Base-by-base conservation (phyloP, 164 flowering plant species). In the Liriodendron chinense region DNA sequence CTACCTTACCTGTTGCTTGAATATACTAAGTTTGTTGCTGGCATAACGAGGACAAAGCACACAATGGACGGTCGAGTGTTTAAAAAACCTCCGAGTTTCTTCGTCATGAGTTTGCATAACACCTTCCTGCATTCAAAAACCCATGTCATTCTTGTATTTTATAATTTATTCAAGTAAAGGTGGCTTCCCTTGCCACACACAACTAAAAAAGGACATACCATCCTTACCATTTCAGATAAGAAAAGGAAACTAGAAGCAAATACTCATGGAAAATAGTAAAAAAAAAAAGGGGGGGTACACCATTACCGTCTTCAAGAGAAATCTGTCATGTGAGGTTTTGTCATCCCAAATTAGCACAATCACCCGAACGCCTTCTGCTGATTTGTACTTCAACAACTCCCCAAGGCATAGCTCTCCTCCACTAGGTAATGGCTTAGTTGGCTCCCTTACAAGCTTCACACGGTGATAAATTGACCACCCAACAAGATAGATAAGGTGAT, bases 51-150 rank as follows among this genome's bases (percentile, higher is more conserved):
- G 92, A 69, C 87, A 80, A 47, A 90, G 81, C 69, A 86, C 87
- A 74, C 92, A 89, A 50, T 88, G 86, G 64, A 89, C 91, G 72
- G 82, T 79, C 8, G 92, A 89, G 63, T 88, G 90, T 73, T 72
- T 89, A 69, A 90, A 90, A 80, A 84, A 90, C 80, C 83, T 89
- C 70, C 79, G 82, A 28, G 91, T 88, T 79, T 86, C 92, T 80
- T 89, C 94, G 80, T 91, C 92, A 78, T 91, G 94, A 72, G 92
- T 89, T 79, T 89, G 90, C 94, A 91, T 91, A 20, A 91, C 89
- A 68, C 94, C 92, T 70, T 87, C 89, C 92, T 91, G 87, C 85
- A 82, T 71, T 76, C 80, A 85, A 53, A 7, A 47, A 71, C 64
- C 43, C 43, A 72, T 23, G 23, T 69, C 65, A 4, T 66, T 18